Evolutionary conservation across 2,329 filamentous ascomycete species (phyloP).

Genomic region (Thermothelomyces thermophilus): DNA sequence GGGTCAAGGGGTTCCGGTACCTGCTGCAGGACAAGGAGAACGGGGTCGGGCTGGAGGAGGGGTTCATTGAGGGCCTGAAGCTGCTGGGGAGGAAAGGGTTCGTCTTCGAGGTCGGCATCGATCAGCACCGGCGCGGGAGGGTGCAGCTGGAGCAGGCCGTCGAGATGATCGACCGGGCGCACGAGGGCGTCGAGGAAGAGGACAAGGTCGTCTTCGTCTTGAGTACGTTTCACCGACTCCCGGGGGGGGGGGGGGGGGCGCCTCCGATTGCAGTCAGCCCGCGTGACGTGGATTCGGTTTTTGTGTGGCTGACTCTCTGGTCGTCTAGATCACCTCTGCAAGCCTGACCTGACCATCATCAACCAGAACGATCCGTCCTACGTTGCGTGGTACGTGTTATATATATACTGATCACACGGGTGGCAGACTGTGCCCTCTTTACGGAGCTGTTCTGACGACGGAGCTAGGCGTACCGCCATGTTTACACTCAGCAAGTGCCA

Average conservation of each 20-base stretch:
- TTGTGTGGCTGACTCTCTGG: no score
- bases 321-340: slow-evolving; percentile 73
- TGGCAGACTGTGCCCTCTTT: no score
- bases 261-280: no score
- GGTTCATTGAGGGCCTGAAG: slow-evolving; percentile 60
- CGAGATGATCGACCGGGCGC: slow-evolving; percentile 62
- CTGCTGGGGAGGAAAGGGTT: slow-evolving; percentile 57
- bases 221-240: slow-evolving; percentile 47
- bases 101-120: slow-evolving; percentile 77
- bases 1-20: slow-evolving; percentile 75
- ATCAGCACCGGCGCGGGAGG: slow-evolving; percentile 69
- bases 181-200: slow-evolving; percentile 52
- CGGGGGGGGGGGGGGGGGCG: no score
- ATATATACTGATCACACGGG: no score
- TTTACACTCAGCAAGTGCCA: slow-evolving; percentile 57
- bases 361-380: slow-evolving; percentile 54
- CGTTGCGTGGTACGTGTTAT: slow-evolving; percentile 54
- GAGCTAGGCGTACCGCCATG: slow-evolving; percentile 48
- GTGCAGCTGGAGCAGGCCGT: slow-evolving; percentile 66
- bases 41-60: slow-evolving; percentile 56
- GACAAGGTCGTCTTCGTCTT: slow-evolving; percentile 62
- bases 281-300: no score
- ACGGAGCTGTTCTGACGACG: not conserved
- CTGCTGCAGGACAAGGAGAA: slow-evolving; percentile 69
- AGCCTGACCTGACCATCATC: slow-evolving; percentile 66